Conservation (phyloP, 371 early-diverging fungal species). For the Synchytrium microbalum region DNA sequence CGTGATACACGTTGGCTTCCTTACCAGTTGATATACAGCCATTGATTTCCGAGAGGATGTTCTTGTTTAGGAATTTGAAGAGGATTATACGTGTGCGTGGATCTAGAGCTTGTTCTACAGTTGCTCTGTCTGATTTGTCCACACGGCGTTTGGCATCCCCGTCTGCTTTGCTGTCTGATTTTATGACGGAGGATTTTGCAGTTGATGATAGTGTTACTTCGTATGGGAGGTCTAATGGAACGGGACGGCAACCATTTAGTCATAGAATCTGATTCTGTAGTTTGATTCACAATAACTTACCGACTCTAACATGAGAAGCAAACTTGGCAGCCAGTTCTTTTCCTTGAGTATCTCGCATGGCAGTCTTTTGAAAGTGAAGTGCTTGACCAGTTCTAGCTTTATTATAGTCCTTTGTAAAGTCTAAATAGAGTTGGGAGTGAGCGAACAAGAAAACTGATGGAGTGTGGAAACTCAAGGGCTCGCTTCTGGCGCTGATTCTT, state of each 20-base stretch:
- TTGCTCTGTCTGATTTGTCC: slow-evolving; percentile 97
- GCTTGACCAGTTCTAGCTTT: slow-evolving; percentile 21
- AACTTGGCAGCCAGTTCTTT: slow-evolving; percentile 19
- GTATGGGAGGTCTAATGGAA: slow-evolving; percentile 12
- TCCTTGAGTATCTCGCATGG: slow-evolving; percentile 13
- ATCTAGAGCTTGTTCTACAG: slow-evolving; percentile 97
- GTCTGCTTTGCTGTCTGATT: slow-evolving; percentile 8
- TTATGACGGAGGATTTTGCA: neutral
- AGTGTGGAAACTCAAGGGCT: neutral
- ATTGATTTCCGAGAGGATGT: slow-evolving; percentile 85
- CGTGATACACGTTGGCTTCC: slow-evolving; percentile 94
- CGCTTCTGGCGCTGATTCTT: neutral
- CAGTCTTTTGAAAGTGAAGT: slow-evolving; percentile 13
- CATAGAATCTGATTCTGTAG: slow-evolving; percentile 74
- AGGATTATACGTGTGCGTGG: slow-evolving; percentile 95
- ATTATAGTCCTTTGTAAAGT: slow-evolving; percentile 92
- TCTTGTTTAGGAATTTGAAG: slow-evolving; percentile 88
- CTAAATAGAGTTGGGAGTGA: slow-evolving; percentile 18
- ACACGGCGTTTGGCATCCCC: slow-evolving; percentile 25
- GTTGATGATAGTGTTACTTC: slow-evolving; percentile 13
- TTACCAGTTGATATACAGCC: slow-evolving; percentile 96
- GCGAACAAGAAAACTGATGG: neutral
- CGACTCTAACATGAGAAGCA: slow-evolving; percentile 9
- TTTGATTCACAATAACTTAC: slow-evolving; percentile 43
- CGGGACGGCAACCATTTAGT: slow-evolving; percentile 15